Conservation (phyloP, 345 rosid genomes). For the Kandelia obovata region DNA sequence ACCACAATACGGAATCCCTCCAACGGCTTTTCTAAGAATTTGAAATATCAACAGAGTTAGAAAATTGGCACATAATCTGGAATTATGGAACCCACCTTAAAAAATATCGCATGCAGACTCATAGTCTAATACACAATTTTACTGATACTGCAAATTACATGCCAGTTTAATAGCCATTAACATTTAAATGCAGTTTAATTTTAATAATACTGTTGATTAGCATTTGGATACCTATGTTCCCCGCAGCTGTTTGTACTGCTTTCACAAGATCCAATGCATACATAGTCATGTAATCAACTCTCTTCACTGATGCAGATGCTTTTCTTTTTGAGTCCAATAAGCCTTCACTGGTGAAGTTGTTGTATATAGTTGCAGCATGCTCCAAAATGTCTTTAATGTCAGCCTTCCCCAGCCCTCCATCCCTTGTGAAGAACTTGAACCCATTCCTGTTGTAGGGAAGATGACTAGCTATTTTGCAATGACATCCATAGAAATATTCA, state of each 20-base stretch:
- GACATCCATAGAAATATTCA: slow-evolving; percentile 23
- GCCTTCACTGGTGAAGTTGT: slow-evolving; percentile 42
- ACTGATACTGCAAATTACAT: slow-evolving; percentile 3
- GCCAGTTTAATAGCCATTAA: neutral
- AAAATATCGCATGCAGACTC: neutral
- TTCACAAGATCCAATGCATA: slow-evolving; percentile 83
- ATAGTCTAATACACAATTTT: slow-evolving; percentile 1
- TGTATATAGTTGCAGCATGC: slow-evolving; percentile 74
- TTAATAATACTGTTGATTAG: slow-evolving; percentile 6
- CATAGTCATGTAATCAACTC: slow-evolving; percentile 77
- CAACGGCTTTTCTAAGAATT: slow-evolving; percentile 77
- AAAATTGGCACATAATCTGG: slow-evolving; percentile 8
- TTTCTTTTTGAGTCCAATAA: slow-evolving; percentile 31
- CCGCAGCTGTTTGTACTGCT: slow-evolving; percentile 85
- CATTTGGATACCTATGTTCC: slow-evolving; percentile 61
- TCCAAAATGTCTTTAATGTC: slow-evolving; percentile 86
- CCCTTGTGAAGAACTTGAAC: slow-evolving; percentile 87
- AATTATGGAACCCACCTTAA: slow-evolving; percentile 1
- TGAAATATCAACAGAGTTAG: slow-evolving; percentile 29
- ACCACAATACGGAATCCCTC: slow-evolving; percentile 96
- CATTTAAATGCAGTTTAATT: neutral
- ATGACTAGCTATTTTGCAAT: slow-evolving; percentile 73
- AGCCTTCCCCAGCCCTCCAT: slow-evolving; percentile 91
- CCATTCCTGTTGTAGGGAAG: slow-evolving; percentile 98
- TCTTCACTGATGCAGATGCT: slow-evolving; percentile 44